A percentile compares a stretch with the other conserved stretches of the same genome.
These are phyloP conservation scores for Plasmodiophora brassicae DNA, from an alignment of 208 protist genomes.

Conservation along the genomic window DNA sequence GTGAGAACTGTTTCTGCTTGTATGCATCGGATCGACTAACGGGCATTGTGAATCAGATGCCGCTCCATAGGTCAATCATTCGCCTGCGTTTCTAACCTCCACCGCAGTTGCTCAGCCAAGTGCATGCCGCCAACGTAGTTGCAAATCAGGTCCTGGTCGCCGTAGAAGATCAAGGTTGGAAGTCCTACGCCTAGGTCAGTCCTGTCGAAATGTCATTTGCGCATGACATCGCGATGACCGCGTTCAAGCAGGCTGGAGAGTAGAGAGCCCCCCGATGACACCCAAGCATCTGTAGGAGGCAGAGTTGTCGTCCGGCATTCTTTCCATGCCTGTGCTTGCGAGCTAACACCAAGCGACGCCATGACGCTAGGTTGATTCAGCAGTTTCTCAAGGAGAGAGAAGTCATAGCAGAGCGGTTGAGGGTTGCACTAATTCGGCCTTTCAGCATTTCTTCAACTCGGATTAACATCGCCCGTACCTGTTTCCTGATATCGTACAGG, in stretches of 20 bases:
- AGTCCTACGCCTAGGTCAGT: background rate
- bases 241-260: background rate
- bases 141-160: background rate
- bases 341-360: background rate
- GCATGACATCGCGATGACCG: background rate
- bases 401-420: slow-evolving; percentile 48
- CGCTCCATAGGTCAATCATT: too few relatives aligned
- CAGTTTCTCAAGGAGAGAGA: background rate
- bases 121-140: background rate
- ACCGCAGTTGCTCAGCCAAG: background rate
- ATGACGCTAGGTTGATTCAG: background rate
- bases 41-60: too few relatives aligned
- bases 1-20: too few relatives aligned
- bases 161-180: background rate
- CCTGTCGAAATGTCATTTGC: too few relatives aligned
- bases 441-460: too few relatives aligned
- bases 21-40: too few relatives aligned
- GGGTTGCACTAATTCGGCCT: background rate
- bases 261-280: background rate
- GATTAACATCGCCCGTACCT: too few relatives aligned
- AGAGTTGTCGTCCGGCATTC: background rate
- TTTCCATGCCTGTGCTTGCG: background rate
- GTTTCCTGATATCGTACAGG: slow-evolving; percentile 47
- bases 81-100: too few relatives aligned
- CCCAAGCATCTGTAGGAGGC: background rate